Percentiles rank a stretch among this genome's conserved stretches.
Evolutionary conservation across 2,329 filamentous ascomycete genomes (phyloP).

Genomic region (Ustilaginoidea virens): DNA sequence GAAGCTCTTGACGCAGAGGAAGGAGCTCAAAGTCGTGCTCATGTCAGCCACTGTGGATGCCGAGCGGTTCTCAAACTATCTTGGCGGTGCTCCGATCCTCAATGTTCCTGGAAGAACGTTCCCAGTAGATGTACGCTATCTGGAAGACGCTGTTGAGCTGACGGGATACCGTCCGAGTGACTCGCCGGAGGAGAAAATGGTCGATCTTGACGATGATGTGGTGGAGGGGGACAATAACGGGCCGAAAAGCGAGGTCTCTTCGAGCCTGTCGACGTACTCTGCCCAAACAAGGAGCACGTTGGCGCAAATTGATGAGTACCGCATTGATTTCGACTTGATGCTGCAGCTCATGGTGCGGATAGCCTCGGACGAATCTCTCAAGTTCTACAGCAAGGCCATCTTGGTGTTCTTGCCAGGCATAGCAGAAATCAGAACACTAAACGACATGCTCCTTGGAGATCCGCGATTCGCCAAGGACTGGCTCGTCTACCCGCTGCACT

Average conservation of each 20-base stretch:
- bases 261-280: conserved; percentile 59
- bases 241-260: conserved; percentile 40
- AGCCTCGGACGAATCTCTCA: conserved; percentile 49
- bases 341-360: conserved; percentile 65
- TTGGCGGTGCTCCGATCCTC: conserved; percentile 71
- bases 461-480: conserved; percentile 61
- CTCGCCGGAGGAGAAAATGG: conserved; percentile 32
- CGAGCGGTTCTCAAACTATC: conserved; percentile 76
- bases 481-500: conserved; percentile 83
- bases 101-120: conserved; percentile 89
- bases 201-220: conserved; percentile 48
- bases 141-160: conserved; percentile 85
- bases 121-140: conserved; percentile 71
- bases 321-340: conserved; percentile 79
- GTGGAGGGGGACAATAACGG: conserved; percentile 34
- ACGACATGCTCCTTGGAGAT: conserved; percentile 70
- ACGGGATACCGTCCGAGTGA: conserved; percentile 53
- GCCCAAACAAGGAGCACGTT: conserved; percentile 60
- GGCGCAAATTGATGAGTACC: conserved; percentile 72
- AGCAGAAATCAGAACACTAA: conserved; percentile 76
- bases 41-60: conserved; percentile 98
- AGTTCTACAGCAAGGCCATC: conserved; percentile 71
- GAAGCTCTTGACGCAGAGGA: conserved; percentile 59
- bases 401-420: conserved; percentile 92
- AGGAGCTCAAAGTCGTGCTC: conserved; percentile 78